Evolutionary conservation across 192 early-diverging fungal species (phyloP).

Genomic region (Entophlyctis luteolus): DNA sequence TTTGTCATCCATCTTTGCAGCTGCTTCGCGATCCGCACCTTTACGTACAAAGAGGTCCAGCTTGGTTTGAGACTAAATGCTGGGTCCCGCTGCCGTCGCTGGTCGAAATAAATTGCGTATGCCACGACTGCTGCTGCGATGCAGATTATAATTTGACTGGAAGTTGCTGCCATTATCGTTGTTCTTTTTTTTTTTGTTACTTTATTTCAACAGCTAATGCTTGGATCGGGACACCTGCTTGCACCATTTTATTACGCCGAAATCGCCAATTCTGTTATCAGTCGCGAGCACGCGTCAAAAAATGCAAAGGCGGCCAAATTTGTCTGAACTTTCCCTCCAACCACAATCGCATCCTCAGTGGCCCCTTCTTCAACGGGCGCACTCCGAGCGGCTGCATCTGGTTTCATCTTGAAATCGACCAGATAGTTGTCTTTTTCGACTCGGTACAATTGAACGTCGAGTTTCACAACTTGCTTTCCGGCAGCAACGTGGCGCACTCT

Average conservation of each 20-base stretch:
- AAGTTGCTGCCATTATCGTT: constrained; percentile 22
- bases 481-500: constrained; percentile 16
- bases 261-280: constrained; percentile 94
- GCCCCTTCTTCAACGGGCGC: constrained; percentile 17
- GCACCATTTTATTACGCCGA: constrained; percentile 46
- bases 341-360: not conserved
- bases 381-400: constrained; percentile 40
- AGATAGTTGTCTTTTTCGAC: constrained; percentile 88
- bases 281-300: constrained; percentile 88
- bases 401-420: constrained; percentile 85
- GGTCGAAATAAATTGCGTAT: constrained; percentile 91
- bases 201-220: too few species aligned
- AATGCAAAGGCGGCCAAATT: constrained; percentile 73
- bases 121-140: constrained; percentile 44
- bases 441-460: constrained; percentile 92
- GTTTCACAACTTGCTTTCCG: constrained; percentile 61
- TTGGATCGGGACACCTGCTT: too few species aligned
- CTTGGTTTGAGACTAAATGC: constrained; percentile 79
- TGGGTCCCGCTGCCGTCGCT: constrained; percentile 81
- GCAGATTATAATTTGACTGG: constrained; percentile 7
- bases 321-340: constrained; percentile 31
- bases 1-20: too few species aligned
- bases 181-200: constrained; percentile 1
- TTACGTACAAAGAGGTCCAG: too few species aligned
- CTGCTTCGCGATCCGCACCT: too few species aligned